These are phyloP conservation scores for Phytophthora brassicae DNA, from an alignment of 352 stramenopile species.

Conservation along the genomic window DNA sequence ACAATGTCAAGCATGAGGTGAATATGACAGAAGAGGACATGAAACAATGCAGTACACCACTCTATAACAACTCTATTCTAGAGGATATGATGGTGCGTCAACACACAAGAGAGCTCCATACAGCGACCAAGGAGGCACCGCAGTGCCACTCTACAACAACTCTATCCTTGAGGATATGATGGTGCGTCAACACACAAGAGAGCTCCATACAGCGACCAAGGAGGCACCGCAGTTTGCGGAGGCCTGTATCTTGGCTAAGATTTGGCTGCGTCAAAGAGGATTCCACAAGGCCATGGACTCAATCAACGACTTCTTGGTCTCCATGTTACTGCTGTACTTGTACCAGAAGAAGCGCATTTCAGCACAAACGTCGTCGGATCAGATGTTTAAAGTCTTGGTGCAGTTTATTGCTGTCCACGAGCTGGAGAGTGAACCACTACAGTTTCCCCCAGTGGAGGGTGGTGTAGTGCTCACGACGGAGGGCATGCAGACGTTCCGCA, in stretches of 20 bases:
- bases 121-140: slow-evolving; percentile 55
- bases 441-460: slow-evolving; percentile 58
- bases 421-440: slow-evolving; percentile 61
- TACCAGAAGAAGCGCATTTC: slow-evolving; percentile 72
- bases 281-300: slow-evolving; percentile 77
- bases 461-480: slow-evolving; percentile 67
- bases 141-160: slow-evolving; percentile 93
- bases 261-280: slow-evolving; percentile 86
- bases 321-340: slow-evolving; percentile 87
- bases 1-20: slow-evolving; percentile 84
- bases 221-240: slow-evolving; percentile 74
- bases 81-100: slow-evolving; percentile 88
- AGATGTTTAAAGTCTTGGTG: slow-evolving; percentile 87
- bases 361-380: slow-evolving; percentile 68
- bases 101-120: slow-evolving; percentile 84
- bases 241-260: slow-evolving; percentile 82
- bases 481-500: slow-evolving; percentile 66
- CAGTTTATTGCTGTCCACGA: slow-evolving; percentile 79
- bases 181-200: slow-evolving; percentile 74
- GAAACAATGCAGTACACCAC: slow-evolving; percentile 68
- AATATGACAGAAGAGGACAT: slow-evolving; percentile 75
- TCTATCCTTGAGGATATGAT: slow-evolving; percentile 91
- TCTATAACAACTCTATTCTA: slow-evolving; percentile 93
- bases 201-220: slow-evolving; percentile 70
- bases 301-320: slow-evolving; percentile 81